These are phyloP conservation scores for Acacia crassicarpa DNA, from an alignment of 306 rosid genomes.

Conservation along the genomic window DNA sequence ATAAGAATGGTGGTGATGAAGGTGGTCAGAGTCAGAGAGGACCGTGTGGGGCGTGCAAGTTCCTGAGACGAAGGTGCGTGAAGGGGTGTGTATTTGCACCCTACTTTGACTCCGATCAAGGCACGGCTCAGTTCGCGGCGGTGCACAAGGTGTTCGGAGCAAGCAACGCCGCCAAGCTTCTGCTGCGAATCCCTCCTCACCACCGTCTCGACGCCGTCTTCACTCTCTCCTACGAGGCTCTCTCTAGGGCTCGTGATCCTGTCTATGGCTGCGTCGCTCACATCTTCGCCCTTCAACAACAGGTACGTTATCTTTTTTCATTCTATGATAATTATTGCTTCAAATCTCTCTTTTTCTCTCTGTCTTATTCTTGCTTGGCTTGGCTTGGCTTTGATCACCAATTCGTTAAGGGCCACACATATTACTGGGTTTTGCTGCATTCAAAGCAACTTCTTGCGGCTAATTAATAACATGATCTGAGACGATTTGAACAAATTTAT, in stretches of 20 bases:
- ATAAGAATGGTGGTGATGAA: neutral
- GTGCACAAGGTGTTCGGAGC: constrained; percentile 98
- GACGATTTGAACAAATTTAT: no score
- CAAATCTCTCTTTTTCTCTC: neutral
- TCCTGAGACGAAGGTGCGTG: constrained; percentile 75
- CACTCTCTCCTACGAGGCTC: constrained; percentile 84
- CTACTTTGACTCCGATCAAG: constrained; percentile 81
- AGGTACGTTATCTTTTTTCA: constrained; percentile 41
- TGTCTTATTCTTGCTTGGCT: neutral
- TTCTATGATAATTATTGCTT: neutral
- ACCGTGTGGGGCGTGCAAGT: constrained; percentile 98
- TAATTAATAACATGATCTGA: no score
- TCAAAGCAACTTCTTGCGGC: no score
- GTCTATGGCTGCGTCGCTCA: constrained; percentile 86
- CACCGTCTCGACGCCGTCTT: constrained; percentile 76
- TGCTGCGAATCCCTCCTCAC: constrained; percentile 57
- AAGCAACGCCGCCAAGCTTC: constrained; percentile 91
- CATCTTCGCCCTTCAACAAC: constrained; percentile 85
- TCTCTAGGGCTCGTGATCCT: constrained; percentile 79
- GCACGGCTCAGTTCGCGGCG: constrained; percentile 86
- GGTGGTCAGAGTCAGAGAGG: constrained; percentile 25
- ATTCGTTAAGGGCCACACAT: no score
- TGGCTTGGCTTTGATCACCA: no score
- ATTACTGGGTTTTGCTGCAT: neutral
- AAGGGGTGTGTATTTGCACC: constrained; percentile 90